Conservation (phyloP, 768 basidiomycete genomes). For the Lyophyllum atratum region DNA sequence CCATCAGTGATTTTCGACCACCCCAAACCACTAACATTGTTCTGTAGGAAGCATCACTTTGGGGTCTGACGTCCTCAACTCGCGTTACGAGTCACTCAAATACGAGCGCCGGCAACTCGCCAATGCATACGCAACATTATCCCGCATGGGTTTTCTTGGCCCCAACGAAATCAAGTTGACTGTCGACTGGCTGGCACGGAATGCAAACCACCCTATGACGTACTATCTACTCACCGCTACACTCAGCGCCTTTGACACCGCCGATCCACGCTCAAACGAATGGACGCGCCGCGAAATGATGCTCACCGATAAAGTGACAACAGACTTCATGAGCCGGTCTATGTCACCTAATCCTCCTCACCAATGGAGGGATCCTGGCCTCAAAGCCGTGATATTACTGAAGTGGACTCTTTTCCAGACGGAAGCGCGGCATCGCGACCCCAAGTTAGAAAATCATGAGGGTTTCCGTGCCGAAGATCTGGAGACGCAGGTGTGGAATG, state of each 20-base stretch:
- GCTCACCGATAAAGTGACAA: constrained; percentile 45
- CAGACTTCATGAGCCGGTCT: constrained; percentile 62
- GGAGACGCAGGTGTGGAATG: constrained; percentile 80
- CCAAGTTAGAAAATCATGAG: constrained; percentile 59
- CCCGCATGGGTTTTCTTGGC: constrained; percentile 61
- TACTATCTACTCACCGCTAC: constrained; percentile 69
- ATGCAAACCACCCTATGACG: constrained; percentile 68
- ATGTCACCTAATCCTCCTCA: constrained; percentile 42
- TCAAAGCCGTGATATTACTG: constrained; percentile 75
- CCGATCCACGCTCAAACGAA: constrained; percentile 50
- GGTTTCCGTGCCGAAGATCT: constrained; percentile 79
- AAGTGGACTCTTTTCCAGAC: constrained; percentile 90
- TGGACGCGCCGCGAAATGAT: constrained; percentile 49
- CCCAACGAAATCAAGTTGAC: constrained; percentile 61
- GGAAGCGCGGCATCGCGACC: constrained; percentile 69
- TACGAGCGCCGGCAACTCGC: constrained; percentile 74
- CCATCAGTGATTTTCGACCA: not conserved
- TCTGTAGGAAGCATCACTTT: constrained; percentile 47
- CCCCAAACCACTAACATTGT: not conserved
- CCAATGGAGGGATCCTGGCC: constrained; percentile 67
- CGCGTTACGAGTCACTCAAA: constrained; percentile 71
- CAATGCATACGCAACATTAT: constrained; percentile 60
- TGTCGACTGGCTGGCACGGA: constrained; percentile 70
- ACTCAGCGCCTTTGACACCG: constrained; percentile 67
- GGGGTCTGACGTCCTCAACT: constrained; percentile 66